Evolutionary conservation across 2,329 filamentous ascomycete species (phyloP).

Genomic region (Triangularia verruculosa): DNA sequence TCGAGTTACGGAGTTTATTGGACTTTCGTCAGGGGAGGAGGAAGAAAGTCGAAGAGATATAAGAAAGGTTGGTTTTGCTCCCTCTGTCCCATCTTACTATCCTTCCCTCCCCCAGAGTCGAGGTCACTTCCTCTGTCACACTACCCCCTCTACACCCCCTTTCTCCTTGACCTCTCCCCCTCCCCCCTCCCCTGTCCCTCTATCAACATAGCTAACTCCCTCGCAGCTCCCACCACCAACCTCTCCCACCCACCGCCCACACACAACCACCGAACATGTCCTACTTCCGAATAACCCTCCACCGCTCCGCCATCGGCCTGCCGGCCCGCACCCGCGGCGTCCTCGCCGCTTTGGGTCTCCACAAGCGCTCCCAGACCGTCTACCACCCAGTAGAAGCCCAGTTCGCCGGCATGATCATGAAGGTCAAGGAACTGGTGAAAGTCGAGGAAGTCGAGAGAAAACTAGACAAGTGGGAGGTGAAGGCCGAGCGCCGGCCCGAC

Average conservation of each 20-base stretch:
- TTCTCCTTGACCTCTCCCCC: not conserved
- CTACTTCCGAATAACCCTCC: constrained; percentile 87
- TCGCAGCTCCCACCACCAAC: not conserved
- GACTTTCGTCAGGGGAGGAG: too few species aligned
- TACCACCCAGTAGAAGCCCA: constrained; percentile 82
- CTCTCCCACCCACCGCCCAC: not conserved
- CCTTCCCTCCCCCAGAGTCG: too few species aligned
- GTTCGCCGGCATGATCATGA: constrained; percentile 86
- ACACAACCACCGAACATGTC: constrained; percentile 49
- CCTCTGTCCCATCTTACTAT: too few species aligned
- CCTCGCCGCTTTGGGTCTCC: constrained; percentile 79
- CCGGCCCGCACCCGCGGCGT: constrained; percentile 76
- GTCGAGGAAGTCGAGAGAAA: constrained; percentile 72
- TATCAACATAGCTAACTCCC: not conserved
- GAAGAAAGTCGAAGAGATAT: too few species aligned
- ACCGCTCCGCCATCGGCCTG: constrained; percentile 86
- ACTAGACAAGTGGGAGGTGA: constrained; percentile 66
- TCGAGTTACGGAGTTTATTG: too few species aligned
- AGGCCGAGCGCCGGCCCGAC: constrained; percentile 69
- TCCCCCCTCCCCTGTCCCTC: not conserved
- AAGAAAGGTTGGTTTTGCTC: too few species aligned
- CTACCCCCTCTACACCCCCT: too few species aligned
- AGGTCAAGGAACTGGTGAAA: constrained; percentile 86
- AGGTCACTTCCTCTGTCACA: too few species aligned
- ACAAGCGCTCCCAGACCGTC: constrained; percentile 79